Evolutionary conservation across 2,329 filamentous ascomycete genomes (phyloP), one percentile per base, ranked within the genome.

Genomic region (Phoma sp.): DNA sequence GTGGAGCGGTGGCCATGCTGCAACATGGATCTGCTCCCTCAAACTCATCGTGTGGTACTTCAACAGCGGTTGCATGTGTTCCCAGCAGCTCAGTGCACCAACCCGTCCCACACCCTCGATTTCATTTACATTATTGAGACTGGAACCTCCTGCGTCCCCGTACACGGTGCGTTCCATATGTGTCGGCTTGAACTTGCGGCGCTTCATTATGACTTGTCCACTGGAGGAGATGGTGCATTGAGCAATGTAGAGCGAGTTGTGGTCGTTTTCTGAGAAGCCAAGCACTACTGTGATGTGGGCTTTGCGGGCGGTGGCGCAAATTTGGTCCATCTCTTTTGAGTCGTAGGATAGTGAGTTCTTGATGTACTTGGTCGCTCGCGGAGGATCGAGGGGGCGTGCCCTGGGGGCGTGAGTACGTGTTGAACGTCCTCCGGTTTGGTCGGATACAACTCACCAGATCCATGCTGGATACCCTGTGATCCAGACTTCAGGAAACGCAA

Each of bases 401-500:
- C 78, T 80, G 10, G n/a, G 14, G 1, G 25, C 37, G 43, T 42
- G 56, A 53, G 12, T 54, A 53, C 0, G 49, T 15, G 4, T 26
- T 10, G 23, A 21, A 36, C 17, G 42, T 43, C 37, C 32, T 20
- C 3, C 18, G 17, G 5, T 14, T 5, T 9, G 5, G 5, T 25
- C 23, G 23, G 5, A 9, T 25, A 25, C 5, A 36, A 63, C 69
- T 60, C 55, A 81, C 79, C 79, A 82, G 20, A 79, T 77, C 76
- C 76, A 78, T 4, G 64, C 66, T 25, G 79, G 78, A 55, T 81
- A 80, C 1, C 78, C 77, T 4, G 76, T 70, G 10, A 80, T 75
- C 66, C 76, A 81, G 9, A 76, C 72, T 49, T 82, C 78, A 1
- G 79, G 78, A 38, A 81, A 83, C 0, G 70, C 64, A 4, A 88